phyloP scores from a whole-genome alignment of 148 eudicot genomes.

The Rhododendron mucronatum region DNA sequence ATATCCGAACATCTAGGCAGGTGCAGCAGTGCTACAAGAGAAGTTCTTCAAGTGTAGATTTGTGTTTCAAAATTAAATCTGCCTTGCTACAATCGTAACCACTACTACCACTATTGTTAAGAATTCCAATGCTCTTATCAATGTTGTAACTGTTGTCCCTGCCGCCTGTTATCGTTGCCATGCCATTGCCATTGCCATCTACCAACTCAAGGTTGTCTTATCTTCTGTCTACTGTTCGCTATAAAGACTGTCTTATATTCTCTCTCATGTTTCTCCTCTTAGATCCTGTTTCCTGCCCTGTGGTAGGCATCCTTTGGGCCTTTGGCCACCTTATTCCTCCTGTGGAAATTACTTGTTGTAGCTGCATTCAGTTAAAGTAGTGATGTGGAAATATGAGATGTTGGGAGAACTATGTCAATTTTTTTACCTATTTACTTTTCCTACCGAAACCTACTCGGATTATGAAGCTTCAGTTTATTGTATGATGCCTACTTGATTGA shows the following conservation, averaged over 20 bases:
- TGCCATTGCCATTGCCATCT: neutral
- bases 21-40: neutral
- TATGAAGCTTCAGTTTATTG: neutral
- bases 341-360: neutral
- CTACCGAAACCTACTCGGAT: neutral
- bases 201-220: neutral
- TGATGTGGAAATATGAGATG: neutral
- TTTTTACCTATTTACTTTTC: neutral
- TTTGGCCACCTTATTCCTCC: neutral
- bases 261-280: neutral
- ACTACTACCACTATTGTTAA: neutral
- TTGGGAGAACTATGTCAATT: neutral
- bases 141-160: neutral
- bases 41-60: neutral
- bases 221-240: neutral
- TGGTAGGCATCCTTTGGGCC: neutral
- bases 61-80: neutral
- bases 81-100: neutral
- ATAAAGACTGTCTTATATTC: neutral
- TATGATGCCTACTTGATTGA: constrained; percentile 8
- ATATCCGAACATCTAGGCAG: neutral
- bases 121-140: neutral
- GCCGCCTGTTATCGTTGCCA: neutral
- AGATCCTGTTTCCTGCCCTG: neutral
- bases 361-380: neutral